These are phyloP conservation scores for Neoboletus subvelutipes DNA, from an alignment of 768 basidiomycete species.

Conservation along the genomic window DNA sequence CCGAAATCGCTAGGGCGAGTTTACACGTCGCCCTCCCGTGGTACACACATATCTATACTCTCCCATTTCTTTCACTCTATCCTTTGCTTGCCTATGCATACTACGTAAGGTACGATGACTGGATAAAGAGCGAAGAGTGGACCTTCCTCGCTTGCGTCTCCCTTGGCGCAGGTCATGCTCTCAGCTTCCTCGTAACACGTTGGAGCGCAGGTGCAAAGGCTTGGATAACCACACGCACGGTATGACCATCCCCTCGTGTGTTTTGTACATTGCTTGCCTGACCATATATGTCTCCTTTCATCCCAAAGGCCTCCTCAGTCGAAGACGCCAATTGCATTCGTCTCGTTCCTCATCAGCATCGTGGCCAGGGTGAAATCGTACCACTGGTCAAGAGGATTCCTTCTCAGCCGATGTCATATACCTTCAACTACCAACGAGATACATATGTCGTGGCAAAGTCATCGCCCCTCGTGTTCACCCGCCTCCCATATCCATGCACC, in stretches of 20 bases:
- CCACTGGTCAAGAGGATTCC: constrained; percentile 61
- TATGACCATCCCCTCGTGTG: constrained; percentile 27
- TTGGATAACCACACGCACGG: constrained; percentile 76
- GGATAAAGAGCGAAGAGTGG: constrained; percentile 95
- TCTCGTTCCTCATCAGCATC: constrained; percentile 75
- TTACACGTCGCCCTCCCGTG: constrained; percentile 67
- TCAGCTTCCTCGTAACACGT: constrained; percentile 87
- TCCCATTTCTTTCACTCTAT: constrained; percentile 79
- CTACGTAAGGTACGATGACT: constrained; percentile 85
- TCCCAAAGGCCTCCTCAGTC: constrained; percentile 53
- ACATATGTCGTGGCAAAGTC: constrained; percentile 73
- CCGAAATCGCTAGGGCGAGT: constrained; percentile 67
- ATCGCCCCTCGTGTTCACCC: constrained; percentile 63
- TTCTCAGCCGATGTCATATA: constrained; percentile 61
- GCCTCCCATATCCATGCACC: constrained; percentile 87
- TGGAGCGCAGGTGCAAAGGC: constrained; percentile 85
- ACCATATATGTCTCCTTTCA: not conserved
- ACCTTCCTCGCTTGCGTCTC: constrained; percentile 90
- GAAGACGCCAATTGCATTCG: constrained; percentile 79
- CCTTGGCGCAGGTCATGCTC: constrained; percentile 83
- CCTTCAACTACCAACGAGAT: constrained; percentile 94
- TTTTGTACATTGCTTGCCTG: constrained; percentile 2
- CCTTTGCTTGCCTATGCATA: constrained; percentile 89
- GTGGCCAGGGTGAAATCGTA: constrained; percentile 90
- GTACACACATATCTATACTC: constrained; percentile 68